These are phyloP conservation scores for Noccaea bulbosa DNA, from an alignment of 345 rosid genomes.

Conservation along the genomic window DNA sequence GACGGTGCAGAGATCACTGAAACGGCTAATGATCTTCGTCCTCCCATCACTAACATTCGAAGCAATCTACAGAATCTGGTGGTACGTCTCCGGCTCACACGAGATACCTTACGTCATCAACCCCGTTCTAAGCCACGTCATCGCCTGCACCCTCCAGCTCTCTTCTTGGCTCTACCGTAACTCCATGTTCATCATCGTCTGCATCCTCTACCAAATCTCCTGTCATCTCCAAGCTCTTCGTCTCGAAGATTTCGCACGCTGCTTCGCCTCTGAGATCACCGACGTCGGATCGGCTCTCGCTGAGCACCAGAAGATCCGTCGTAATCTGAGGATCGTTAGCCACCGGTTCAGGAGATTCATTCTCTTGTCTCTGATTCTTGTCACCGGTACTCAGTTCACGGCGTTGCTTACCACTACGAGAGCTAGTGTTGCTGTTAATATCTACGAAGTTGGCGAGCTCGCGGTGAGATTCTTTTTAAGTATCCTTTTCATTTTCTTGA, in stretches of 20 bases:
- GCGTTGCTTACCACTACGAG: slow-evolving; percentile 65
- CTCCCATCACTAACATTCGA: slow-evolving; percentile 73
- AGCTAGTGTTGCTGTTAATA: slow-evolving; percentile 57
- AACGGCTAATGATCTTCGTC: slow-evolving; percentile 66
- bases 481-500: neutral
- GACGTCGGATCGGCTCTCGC: slow-evolving; percentile 66
- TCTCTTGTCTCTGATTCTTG: slow-evolving; percentile 59
- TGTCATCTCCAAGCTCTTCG: slow-evolving; percentile 78
- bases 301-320: slow-evolving; percentile 69
- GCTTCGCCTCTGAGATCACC: slow-evolving; percentile 64
- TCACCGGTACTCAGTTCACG: slow-evolving; percentile 78
- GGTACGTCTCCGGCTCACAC: slow-evolving; percentile 70
- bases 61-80: slow-evolving; percentile 85
- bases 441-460: slow-evolving; percentile 86
- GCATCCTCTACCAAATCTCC: slow-evolving; percentile 66
- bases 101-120: slow-evolving; percentile 67
- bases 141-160: slow-evolving; percentile 71
- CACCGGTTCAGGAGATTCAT: slow-evolving; percentile 80
- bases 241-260: slow-evolving; percentile 75
- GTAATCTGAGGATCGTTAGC: slow-evolving; percentile 78
- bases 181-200: slow-evolving; percentile 66
- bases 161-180: slow-evolving; percentile 83
- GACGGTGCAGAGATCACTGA: slow-evolving; percentile 67
- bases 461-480: slow-evolving; percentile 40
- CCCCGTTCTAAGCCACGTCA: slow-evolving; percentile 52